phyloP scores from a whole-genome alignment of 306 rosid species.

The Adenanthera pavonina region DNA sequence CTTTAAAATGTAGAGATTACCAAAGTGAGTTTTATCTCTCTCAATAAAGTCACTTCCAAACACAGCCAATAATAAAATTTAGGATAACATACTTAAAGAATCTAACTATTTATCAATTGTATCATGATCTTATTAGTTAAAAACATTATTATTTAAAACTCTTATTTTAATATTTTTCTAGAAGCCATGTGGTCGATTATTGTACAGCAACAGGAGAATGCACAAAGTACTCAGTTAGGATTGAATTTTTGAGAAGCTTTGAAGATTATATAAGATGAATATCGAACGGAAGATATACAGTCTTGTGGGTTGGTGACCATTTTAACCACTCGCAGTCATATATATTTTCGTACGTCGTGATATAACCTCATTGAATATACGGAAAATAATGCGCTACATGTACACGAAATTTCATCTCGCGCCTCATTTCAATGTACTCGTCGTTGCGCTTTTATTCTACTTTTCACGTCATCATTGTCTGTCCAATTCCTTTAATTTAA shows the following conservation, averaged over 20 bases:
- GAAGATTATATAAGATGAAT: constrained; percentile 39
- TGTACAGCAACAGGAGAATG: not conserved
- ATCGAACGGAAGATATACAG: constrained; percentile 14
- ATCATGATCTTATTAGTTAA: no score
- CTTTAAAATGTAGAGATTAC: no score
- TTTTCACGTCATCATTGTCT: not conserved
- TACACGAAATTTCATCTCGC: constrained; percentile 16
- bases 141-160: no score
- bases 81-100: no score
- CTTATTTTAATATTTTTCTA: no score
- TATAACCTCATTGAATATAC: not conserved
- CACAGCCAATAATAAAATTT: no score
- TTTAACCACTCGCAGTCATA: constrained; percentile 70
- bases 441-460: not conserved
- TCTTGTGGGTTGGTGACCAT: constrained; percentile 76
- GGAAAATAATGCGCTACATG: not conserved
- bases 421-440: not conserved
- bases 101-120: no score
- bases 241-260: constrained; percentile 53
- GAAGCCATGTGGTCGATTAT: no score
- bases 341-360: constrained; percentile 24
- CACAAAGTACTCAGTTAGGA: constrained; percentile 66
- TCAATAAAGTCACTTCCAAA: no score
- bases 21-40: no score
- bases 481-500: not conserved